phyloP scores from a whole-genome alignment of 176 grass and related monocot species.

The Coix lacrymajobi region DNA sequence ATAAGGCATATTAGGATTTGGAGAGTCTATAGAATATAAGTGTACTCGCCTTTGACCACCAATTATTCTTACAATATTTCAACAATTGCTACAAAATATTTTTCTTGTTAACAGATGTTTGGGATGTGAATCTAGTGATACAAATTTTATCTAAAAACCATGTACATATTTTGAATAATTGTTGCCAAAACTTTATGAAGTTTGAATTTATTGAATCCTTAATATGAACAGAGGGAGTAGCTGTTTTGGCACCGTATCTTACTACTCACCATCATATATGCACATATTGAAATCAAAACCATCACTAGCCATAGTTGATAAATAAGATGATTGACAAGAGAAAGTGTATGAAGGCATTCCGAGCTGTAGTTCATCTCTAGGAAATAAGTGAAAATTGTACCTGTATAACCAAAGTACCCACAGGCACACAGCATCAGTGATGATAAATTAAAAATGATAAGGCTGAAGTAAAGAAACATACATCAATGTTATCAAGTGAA shows the following conservation, averaged over 20 bases:
- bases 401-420: conserved; percentile 37
- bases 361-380: conserved; percentile 66
- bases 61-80: not conserved
- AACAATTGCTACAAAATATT: not conserved
- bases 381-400: conserved; percentile 98
- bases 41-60: not conserved
- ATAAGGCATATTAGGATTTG: not conserved
- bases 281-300: conserved; percentile 98
- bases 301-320: conserved; percentile 73
- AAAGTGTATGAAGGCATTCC: conserved; percentile 91
- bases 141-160: not conserved
- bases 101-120: not conserved
- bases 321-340: conserved; percentile 84
- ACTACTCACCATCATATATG: conserved; percentile 80
- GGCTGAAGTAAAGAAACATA: not conserved
- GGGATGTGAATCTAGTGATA: not conserved
- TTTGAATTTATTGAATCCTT: not conserved
- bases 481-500: not conserved
- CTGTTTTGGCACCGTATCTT: not conserved
- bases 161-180: not conserved
- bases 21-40: not conserved
- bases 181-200: not conserved
- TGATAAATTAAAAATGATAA: not conserved
- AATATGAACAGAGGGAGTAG: not conserved
- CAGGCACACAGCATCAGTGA: conserved; percentile 10